Percentiles rank a stretch among this genome's conserved stretches.
phyloP scores from a whole-genome alignment of 768 basidiomycete genomes.

The Pisolithus tinctorius region DNA sequence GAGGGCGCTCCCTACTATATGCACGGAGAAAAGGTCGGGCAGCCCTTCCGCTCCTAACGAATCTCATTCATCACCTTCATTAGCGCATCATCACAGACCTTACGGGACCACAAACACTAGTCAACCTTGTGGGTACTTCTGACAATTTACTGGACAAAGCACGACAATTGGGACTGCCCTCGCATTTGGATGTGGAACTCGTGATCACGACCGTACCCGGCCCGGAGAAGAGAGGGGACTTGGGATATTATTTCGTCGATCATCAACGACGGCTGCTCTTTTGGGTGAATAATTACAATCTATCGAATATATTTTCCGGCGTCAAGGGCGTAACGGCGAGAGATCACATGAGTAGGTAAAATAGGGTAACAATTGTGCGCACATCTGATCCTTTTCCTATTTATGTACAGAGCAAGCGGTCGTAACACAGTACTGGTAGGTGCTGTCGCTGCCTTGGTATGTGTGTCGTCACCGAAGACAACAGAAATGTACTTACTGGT shows the following conservation, averaged over 20 bases:
- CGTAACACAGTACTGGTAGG: slow-evolving; percentile 19
- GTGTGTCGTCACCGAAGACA: neutral
- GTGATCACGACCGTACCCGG: neutral
- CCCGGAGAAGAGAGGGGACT: neutral
- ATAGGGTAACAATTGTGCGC: neutral
- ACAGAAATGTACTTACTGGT: neutral
- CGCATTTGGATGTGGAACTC: slow-evolving; percentile 1
- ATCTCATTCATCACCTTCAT: neutral
- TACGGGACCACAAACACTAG: neutral
- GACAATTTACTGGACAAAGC: neutral
- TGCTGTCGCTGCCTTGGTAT: neutral
- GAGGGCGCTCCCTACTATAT: slow-evolving; percentile 53
- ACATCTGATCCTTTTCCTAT: neutral
- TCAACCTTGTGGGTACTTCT: neutral
- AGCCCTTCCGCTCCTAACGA: neutral
- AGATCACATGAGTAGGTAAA: slow-evolving; percentile 34
- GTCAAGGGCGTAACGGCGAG: slow-evolving; percentile 32
- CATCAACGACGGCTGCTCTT: slow-evolving; percentile 38
- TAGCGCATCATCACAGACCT: slow-evolving; percentile 3
- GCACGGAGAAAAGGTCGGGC: slow-evolving; percentile 32
- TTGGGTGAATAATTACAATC: slow-evolving; percentile 37
- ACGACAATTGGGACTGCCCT: neutral
- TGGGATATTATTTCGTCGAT: slow-evolving; percentile 40
- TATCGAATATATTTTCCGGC: slow-evolving; percentile 27
- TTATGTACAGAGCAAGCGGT: slow-evolving; percentile 11